Base-by-base conservation (phyloP, 2,329 filamentous ascomycete genomes). In the Ceratocystis huliohia region DNA sequence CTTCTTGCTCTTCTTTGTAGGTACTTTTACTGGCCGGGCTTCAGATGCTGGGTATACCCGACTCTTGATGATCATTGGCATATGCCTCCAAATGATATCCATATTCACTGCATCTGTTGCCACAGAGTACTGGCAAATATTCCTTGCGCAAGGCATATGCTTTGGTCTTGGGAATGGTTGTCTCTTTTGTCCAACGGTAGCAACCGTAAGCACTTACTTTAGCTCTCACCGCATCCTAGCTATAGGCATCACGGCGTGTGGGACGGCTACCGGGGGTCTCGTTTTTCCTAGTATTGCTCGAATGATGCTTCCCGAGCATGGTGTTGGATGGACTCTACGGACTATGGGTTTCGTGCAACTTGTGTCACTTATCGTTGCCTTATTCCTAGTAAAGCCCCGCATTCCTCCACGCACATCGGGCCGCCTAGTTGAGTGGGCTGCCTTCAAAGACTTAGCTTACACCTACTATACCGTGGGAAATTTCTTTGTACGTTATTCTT, bases 201-300 rank as follows among this genome's bases (percentile, higher is more conserved):
- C 86, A 1, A 81, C 87, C 2, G 75, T 89, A 1, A 82, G 85
- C 3, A 86, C 86, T 10, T 89, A 89, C 70, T 89, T 88, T 71
- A 76, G 75, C 65, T 78, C 75, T 57, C 81, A 78, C 68, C 78
- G 83, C 59, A 80, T 81, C 0, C 74, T 88, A 1, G 85, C 82
- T 8, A 80, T 88, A 64, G 86, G 86, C 15, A 73, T 88, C 22
- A 78, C 81, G 1, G 84, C 85, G 0, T 78, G 79, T 25, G 86
- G 86, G 8, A 82, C 80, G 64, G 82, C 80, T 22, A 79, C 86
- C 8, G 84, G 84, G 10, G 83, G 83, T 1, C 75, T 86, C 1
- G 72, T 86, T 6, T 86, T 83, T 70, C 84, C 84, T 15, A 57
- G 63, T 22, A 69, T 69, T 64, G 67, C 69, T 3, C 65, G 69